Evolutionary conservation across 257 asterid species (phyloP), one percentile per base, ranked within the genome.

Genomic region (Haberlea rhodopensis): DNA sequence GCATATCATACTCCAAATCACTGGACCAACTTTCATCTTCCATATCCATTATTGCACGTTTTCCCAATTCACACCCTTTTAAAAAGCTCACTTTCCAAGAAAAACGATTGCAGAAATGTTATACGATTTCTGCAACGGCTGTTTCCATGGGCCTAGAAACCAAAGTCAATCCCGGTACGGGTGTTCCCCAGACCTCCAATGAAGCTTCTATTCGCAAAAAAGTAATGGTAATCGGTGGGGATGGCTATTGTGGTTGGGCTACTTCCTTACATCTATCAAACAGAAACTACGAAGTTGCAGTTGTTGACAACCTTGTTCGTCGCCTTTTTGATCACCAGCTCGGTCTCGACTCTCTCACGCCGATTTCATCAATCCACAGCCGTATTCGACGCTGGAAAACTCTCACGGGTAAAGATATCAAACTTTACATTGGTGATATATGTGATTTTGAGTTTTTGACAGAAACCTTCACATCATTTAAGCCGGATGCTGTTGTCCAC

Each of bases 181-280:
- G 84, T 25, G 52, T 78, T 48, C 63, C 72, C 23, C 73, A 69
- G 28, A 60, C 65, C 45, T 62, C 74, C 20, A 63, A 51, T 24
- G 84, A 70, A 65, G 66, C 82, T 58, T 73, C 82, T 34, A 45
- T 29, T 1, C 72, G 62, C 3, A 91, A 87, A 72, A 84, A 80
- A 71, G 96, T 91, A 69, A 89, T 91, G 98, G 95, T 91, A 8
- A 85, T 91, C 19, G 98, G 98, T 40, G 98, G 98, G 9, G 98
- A 91, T 32, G 98, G 98, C 32, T 91, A 91, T 60, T 85, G 94
- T 45, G 94, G 94, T 25, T 85, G 94, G 94, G 94, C 94, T 24
- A 83, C 94, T 55, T 78, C 94, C 23, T 90, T 85, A 63, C 90
- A 85, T 72, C 73, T 85, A 49, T 86, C 94, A 24, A 86, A 77